Evolutionary conservation across 1,139 yeast genomes (phyloP).

Genomic region (Debaryomyces sp.): DNA sequence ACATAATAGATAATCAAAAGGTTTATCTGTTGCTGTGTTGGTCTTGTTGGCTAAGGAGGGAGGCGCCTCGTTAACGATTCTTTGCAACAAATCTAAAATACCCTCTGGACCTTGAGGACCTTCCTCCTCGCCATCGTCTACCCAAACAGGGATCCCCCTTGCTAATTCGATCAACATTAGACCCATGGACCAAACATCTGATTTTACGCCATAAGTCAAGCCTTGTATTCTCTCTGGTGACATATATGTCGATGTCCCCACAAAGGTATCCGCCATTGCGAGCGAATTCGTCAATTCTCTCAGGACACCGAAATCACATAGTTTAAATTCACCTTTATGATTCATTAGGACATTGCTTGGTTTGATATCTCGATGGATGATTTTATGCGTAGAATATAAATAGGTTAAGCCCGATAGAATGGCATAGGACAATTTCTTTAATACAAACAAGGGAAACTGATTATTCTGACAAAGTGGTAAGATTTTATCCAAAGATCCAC

Average conservation of each 20-base stretch:
- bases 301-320: constrained; percentile 94
- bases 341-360: constrained; percentile 75
- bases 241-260: constrained; percentile 97
- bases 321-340: constrained; percentile 75
- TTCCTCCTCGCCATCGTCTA: constrained; percentile 30
- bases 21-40: constrained; percentile 27
- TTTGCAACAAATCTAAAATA: constrained; percentile 82
- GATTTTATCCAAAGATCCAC: constrained; percentile 88
- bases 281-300: constrained; percentile 88
- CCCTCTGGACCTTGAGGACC: constrained; percentile 66
- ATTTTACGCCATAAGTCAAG: constrained; percentile 85
- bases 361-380: constrained; percentile 89
- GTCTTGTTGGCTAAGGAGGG: constrained; percentile 55
- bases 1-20: constrained; percentile 49
- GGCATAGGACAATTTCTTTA: constrained; percentile 74
- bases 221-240: constrained; percentile 98
- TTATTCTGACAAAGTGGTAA: constrained; percentile 50
- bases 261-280: constrained; percentile 87
- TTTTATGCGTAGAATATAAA: constrained; percentile 77
- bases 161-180: constrained; percentile 87
- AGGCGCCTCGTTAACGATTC: constrained; percentile 92
- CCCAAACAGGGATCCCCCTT: constrained; percentile 64
- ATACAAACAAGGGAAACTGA: constrained; percentile 60
- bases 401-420: constrained; percentile 83
- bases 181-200: constrained; percentile 97